Evolutionary conservation across 208 protist species (phyloP), one percentile per base, ranked within the genome.

Genomic region (Vickermania ingenoplastis): DNA sequence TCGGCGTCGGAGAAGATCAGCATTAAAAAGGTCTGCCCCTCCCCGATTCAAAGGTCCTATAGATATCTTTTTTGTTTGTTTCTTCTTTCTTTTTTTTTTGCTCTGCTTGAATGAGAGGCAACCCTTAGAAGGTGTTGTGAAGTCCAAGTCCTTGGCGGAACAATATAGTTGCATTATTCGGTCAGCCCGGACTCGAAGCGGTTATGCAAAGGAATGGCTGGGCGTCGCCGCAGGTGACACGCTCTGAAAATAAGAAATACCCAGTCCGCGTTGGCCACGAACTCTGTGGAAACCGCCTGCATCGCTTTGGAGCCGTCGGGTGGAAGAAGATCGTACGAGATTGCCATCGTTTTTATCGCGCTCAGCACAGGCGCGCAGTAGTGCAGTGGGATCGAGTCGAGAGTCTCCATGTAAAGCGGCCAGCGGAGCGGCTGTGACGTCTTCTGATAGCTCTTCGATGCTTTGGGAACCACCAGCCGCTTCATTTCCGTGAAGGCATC

Each of bases 191-290:
- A 45, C 36, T 45, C 36, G 7, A 45, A 45, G 57, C 80, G 77
- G 54, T 90, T 94, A 63, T 94, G 89, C 14, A 62, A 70, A 0
- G 81, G 83, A 22, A 89, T 69, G 4, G 67, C 27, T 3, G 87
- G 87, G 59, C 81, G 83, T 1, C 87, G 81, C 1, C 74, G 79
- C 59, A 78, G 51, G 58, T 94, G 85, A 69, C 75, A 89, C 25
- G 77, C 75, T 1, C 79, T 70, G 26, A 82, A 83, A 28, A 92
- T 80, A 31, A 86, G 45, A 57, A 91, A 82, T 1, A 96, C 59
- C 72, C 82, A 91, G 54, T 96, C 86, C 36, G 83, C 85, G 62
- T 96, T 96, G 14, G 53, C 65, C n/a, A 96, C 67, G 48, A 91
- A 58, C 59, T 96, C 90, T 52, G 77, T 76, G 25, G 69, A 69